These are phyloP conservation scores for Pleurotus salmoneostramineus DNA, from an alignment of 768 basidiomycete genomes.

Conservation along the genomic window DNA sequence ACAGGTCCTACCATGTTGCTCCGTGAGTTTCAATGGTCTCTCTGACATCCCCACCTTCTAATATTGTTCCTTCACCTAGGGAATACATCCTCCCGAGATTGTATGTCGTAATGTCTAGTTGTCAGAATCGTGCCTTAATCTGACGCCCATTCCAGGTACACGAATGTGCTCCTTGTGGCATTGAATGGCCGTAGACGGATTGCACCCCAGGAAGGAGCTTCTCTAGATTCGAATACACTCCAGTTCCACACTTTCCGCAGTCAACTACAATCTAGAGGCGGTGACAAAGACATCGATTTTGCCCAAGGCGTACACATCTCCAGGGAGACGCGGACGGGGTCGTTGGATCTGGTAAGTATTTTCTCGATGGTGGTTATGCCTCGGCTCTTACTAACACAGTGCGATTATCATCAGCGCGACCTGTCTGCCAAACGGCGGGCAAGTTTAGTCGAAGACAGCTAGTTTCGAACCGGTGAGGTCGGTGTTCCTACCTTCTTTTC, in stretches of 20 bases:
- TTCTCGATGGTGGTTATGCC: neutral
- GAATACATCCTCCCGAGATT: neutral
- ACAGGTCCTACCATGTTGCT: neutral
- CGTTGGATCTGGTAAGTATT: neutral
- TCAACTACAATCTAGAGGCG: neutral
- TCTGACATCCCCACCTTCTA: neutral
- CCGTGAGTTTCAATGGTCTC: neutral
- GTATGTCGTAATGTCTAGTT: neutral
- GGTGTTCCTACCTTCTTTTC: neutral
- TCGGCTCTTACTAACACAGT: neutral
- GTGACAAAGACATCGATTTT: neutral
- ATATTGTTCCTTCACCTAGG: neutral
- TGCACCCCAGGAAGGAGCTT: neutral
- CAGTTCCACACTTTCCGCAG: slow-evolving; percentile 3
- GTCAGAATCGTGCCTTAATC: neutral
- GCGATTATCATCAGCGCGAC: neutral
- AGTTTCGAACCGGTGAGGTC: neutral
- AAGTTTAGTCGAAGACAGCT: neutral
- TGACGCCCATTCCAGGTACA: neutral
- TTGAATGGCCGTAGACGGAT: neutral
- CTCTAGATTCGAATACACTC: neutral
- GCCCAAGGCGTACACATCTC: neutral
- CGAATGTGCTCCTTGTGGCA: neutral
- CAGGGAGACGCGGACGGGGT: neutral
- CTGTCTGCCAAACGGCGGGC: neutral